Conservation (phyloP, 164 flowering plant genomes). For the Tetracentron sinense region DNA sequence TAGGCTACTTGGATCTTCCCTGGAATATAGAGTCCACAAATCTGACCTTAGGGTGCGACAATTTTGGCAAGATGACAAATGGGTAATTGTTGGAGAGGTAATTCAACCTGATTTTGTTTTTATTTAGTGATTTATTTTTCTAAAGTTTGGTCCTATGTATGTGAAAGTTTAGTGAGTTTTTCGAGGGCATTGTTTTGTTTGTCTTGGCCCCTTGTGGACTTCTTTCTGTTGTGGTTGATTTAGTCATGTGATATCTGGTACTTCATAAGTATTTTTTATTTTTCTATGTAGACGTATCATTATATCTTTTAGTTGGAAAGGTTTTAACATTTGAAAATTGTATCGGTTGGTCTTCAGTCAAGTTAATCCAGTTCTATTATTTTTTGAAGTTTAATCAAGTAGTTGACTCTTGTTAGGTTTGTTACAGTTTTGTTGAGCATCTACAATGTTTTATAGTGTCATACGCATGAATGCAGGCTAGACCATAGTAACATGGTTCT, state of each 20-base stretch:
- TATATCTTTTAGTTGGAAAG: background rate
- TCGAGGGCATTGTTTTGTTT: background rate
- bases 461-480: slow-evolving; percentile 1
- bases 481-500: too few species aligned
- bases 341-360: background rate
- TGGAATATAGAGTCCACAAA: slow-evolving; percentile 31
- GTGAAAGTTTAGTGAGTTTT: background rate
- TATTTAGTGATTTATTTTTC: background rate
- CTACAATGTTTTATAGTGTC: background rate
- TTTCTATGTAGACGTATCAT: background rate
- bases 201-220: background rate
- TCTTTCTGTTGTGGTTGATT: background rate
- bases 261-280: background rate
- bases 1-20: slow-evolving; percentile 36
- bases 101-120: background rate
- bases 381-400: background rate
- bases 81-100: slow-evolving; percentile 61
- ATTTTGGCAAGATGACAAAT: slow-evolving; percentile 43
- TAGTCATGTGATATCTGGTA: background rate
- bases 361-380: background rate
- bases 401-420: background rate
- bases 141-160: background rate
- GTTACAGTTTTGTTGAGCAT: background rate
- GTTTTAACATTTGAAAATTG: background rate
- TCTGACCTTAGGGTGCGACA: slow-evolving; percentile 38